Evolutionary conservation across 495 filamentous ascomycete species (phyloP).

Genomic region (Podospora fimiseda): DNA sequence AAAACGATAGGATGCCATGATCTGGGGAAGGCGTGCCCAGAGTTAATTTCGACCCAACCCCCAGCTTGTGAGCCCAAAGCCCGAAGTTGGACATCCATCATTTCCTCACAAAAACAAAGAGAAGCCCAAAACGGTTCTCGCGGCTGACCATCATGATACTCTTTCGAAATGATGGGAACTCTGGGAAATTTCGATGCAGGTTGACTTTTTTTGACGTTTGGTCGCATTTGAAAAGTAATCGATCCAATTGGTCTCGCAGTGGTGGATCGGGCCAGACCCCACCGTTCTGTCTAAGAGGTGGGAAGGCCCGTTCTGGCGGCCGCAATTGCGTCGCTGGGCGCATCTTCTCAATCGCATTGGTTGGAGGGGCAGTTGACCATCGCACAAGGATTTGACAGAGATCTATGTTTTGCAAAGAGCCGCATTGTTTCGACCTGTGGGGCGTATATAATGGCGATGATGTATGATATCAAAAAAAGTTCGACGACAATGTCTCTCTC

Average conservation of each 20-base stretch:
- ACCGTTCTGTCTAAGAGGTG: slow-evolving; percentile 14
- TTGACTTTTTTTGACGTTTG: slow-evolving; percentile 9
- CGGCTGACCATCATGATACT: neutral
- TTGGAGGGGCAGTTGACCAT: slow-evolving; percentile 14
- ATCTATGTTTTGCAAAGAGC: slow-evolving; percentile 20
- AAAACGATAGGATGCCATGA: slow-evolving; percentile 24
- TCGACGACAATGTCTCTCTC: too few relatives aligned
- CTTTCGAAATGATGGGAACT: slow-evolving; percentile 6
- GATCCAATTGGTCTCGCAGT: slow-evolving; percentile 18
- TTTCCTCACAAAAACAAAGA: neutral
- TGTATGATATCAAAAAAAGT: slow-evolving; percentile 1
- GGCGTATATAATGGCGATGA: neutral
- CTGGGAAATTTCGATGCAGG: slow-evolving; percentile 10
- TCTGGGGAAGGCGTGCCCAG: slow-evolving; percentile 20
- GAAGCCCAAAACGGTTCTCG: too few relatives aligned
- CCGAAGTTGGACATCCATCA: neutral
- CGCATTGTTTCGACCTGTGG: slow-evolving; percentile 12
- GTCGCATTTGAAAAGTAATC: slow-evolving; percentile 15
- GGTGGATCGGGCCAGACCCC: slow-evolving; percentile 9
- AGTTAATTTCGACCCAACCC: slow-evolving; percentile 10
- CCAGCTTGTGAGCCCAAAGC: neutral
- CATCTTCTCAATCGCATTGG: slow-evolving; percentile 27
- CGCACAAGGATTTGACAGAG: slow-evolving; percentile 16
- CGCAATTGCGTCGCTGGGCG: slow-evolving; percentile 19
- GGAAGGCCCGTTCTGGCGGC: slow-evolving; percentile 25